Base-by-base conservation (phyloP, 345 rosid genomes). In the Gossypium stocksii region DNA sequence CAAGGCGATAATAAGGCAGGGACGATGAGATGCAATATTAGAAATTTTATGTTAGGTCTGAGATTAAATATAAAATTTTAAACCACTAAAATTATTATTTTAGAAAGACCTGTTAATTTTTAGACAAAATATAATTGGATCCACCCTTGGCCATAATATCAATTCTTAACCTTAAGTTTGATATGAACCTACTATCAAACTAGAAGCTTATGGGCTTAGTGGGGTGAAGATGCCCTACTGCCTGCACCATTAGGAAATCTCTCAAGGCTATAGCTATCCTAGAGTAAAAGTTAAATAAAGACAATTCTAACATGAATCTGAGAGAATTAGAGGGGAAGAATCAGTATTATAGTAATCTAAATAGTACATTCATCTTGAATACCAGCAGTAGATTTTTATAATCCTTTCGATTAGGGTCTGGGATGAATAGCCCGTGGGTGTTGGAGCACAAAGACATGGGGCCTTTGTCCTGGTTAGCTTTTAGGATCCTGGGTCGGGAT, bases 361-460 rank as follows among this genome's bases (percentile, higher is more conserved):
- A 71, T 34, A 20, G 57, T 49, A 23, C 9, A 46, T 19, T 57
- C 58, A 68, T 67, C 71, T 67, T 53, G 23, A 53, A 17, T 53
- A 8, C 9, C 41, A 34, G 41, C 41, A 34, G 1, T 34, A 34
- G 1, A 34, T 34, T 34, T 34, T 34, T 45, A 67, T 67, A 59
- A 71, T 29, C 58, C 4, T 22, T 34, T 1, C 53, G 46, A 38
- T 38, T 17, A 14, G n/a, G 54, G 29, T 41, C n/a, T 6, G 27
- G 16, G 53, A 49, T 48, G 41, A 34, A 48, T 14, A 73, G 12
- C 15, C 2, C 11, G 38, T 14, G 66, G 66, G 19, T 10, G 25
- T 60, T 65, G 77, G 70, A 67, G 76, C 85, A 78, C 57, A 69
- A 78, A 73, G 69, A 76, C 17, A 83, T 80, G 85, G 87, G 80